Evolutionary conservation across 2,329 filamentous ascomycete genomes (phyloP).

Genomic region (Thermoascus crustaceus): DNA sequence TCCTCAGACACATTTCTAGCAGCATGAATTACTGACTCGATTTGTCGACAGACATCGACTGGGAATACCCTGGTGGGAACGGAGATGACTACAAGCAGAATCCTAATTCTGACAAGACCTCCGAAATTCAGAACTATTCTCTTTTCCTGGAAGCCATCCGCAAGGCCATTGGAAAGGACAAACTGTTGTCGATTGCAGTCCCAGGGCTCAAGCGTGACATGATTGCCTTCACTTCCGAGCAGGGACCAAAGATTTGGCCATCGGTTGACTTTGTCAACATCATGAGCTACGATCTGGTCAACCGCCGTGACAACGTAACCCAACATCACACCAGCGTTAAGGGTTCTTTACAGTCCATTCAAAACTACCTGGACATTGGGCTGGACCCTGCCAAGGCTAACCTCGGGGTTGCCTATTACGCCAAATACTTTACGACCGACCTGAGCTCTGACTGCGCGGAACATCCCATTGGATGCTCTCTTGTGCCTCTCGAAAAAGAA

Average conservation of each 20-base stretch:
- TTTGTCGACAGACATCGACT: constrained; percentile 54
- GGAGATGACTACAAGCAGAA: constrained; percentile 59
- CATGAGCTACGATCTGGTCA: constrained; percentile 68
- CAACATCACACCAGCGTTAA: constrained; percentile 58
- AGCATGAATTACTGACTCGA: constrained; percentile 12
- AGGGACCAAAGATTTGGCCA: constrained; percentile 51
- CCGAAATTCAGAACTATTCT: constrained; percentile 56
- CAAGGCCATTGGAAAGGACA: constrained; percentile 47
- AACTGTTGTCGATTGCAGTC: constrained; percentile 59
- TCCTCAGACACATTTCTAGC: too few species aligned
- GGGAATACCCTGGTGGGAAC: constrained; percentile 57
- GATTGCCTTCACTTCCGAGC: constrained; percentile 55
- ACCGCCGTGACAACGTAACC: constrained; percentile 56
- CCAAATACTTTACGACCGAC: constrained; percentile 57
- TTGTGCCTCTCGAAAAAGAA: constrained; percentile 51
- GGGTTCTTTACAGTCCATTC: constrained; percentile 47
- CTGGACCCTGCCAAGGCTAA: constrained; percentile 50
- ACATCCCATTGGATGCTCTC: constrained; percentile 50
- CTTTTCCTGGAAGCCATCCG: constrained; percentile 53
- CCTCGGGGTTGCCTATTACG: constrained; percentile 61
- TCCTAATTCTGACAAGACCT: constrained; percentile 51
- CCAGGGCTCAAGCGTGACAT: constrained; percentile 57
- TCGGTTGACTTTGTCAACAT: constrained; percentile 60
- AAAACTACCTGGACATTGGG: constrained; percentile 53
- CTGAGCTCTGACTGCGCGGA: constrained; percentile 39